Base-by-base conservation (phyloP, 176 grass and related monocot genomes). In the Avena atlantica region DNA sequence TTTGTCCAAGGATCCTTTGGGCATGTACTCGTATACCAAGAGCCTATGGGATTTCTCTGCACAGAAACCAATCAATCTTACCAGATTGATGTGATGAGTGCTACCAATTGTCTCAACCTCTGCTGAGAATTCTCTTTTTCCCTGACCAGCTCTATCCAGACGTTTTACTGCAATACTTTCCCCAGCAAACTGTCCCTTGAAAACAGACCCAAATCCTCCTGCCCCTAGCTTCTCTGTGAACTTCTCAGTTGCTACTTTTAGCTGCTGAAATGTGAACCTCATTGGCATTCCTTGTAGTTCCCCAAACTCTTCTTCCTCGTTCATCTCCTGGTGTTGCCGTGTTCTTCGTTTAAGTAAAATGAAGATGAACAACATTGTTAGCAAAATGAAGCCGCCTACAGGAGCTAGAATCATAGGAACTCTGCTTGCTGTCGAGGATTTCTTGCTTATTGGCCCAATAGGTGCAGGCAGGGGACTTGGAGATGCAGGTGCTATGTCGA, bases 131-230 rank as follows among this genome's bases (percentile, higher is more conserved):
- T 75, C 47, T 75, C 23, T 52, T 52, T 75, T 75, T 1, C 72
- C 72, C 47, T 75, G 72, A 75, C 72, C 23, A 51, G 72, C 1
- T 52, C 47, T 49, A 52, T 75, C 72, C 47, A 75, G 5, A 75
- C 72, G 47, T 75, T 52, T 75, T 16, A 83, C 86, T 7, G 80
- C 80, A 9, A 88, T 83, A 63, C 15, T 88, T 83, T 88, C 61
- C 0, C 58, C 70, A 0, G 16, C 6, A 3, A 77, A 3, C 48
- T 49, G n/a, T 15, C 86, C 86, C 11, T 77, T 24, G 2, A 88
- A 88, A 76, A 70, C 86, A 69, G 86, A 77, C 21, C 86, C 80
- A 77, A 83, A 88, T 12, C 86, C 86, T 25, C 80, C 80, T 83
- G 83, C 71, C 34, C 80, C 86, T 2, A 88, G 80, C 21, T 88